These are phyloP conservation scores for Tricholoma matsutake DNA, from an alignment of 768 basidiomycete genomes.

Conservation along the genomic window DNA sequence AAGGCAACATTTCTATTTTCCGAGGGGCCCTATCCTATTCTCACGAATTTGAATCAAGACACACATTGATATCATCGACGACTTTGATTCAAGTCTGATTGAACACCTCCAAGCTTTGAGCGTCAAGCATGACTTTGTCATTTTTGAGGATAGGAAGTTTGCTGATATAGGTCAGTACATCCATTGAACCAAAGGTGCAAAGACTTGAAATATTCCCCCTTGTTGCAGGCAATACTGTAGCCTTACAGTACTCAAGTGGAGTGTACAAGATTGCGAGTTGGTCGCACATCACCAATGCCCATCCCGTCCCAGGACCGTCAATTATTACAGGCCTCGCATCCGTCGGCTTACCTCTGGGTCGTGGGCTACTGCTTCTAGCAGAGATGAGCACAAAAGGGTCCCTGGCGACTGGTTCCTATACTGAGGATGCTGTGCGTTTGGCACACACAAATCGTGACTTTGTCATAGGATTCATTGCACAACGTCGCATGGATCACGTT, in stretches of 20 bases:
- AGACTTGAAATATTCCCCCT: conserved; percentile 2
- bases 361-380: conserved; percentile 88
- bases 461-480: conserved; percentile 96
- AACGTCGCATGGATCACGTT: conserved; percentile 74
- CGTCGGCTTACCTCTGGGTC: conserved; percentile 78
- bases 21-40: conserved; percentile 15
- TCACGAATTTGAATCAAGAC: conserved; percentile 57
- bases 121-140: conserved; percentile 84
- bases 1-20: conserved; percentile 57
- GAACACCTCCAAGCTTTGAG: conserved; percentile 67
- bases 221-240: conserved; percentile 88
- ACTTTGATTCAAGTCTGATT: conserved; percentile 77
- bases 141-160: conserved; percentile 99
- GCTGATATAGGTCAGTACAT: conserved; percentile 85
- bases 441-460: conserved; percentile 79
- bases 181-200: not conserved
- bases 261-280: conserved; percentile 92
- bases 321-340: conserved; percentile 87
- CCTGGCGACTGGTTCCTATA: conserved; percentile 82
- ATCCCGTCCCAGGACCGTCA: conserved; percentile 93
- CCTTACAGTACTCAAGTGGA: conserved; percentile 90
- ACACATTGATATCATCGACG: conserved; percentile 93
- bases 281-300: conserved; percentile 97
- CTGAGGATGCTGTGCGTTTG: conserved; percentile 81
- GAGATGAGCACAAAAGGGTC: conserved; percentile 95